A percentile compares a stretch with the other conserved stretches of the same genome.
Conservation (phyloP, 2,329 filamentous ascomycete species). For the Hypoxylon sp. region DNA sequence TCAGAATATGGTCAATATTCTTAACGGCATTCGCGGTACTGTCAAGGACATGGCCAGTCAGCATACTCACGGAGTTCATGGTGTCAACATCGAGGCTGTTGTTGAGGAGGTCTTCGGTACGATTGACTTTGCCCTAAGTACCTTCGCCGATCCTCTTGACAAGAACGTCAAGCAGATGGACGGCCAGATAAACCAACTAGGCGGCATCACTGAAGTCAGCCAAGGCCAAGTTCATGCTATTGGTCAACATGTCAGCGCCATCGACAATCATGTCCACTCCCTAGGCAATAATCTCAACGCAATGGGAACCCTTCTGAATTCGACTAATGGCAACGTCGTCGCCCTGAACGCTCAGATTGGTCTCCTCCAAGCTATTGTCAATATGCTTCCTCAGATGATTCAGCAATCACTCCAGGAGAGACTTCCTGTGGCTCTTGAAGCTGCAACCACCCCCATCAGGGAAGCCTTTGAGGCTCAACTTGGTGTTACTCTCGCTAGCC, state of each 20-base stretch:
- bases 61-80: constrained; percentile 53
- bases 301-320: constrained; percentile 47
- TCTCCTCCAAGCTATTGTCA: constrained; percentile 49
- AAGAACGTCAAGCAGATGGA: constrained; percentile 17
- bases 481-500: constrained; percentile 1
- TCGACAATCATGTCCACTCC: constrained; percentile 47
- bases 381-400: constrained; percentile 50
- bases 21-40: constrained; percentile 34
- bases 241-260: no score
- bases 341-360: constrained; percentile 38
- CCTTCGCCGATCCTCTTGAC: no score
- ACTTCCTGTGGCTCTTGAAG: constrained; percentile 33
- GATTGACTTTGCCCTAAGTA: constrained; percentile 47
- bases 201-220: no score
- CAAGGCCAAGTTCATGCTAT: no score
- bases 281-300: constrained; percentile 50
- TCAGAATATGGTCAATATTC: constrained; percentile 34
- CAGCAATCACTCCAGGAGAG: constrained; percentile 33
- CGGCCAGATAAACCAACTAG: constrained; percentile 13
- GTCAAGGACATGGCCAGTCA: constrained; percentile 51
- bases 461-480: constrained; percentile 41
- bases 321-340: constrained; percentile 49
- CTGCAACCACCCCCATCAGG: constrained; percentile 34
- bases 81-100: constrained; percentile 35
- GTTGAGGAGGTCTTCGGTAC: constrained; percentile 47